Evolutionary conservation across 106 monocot genomes (phyloP).

Genomic region (Apostasia ramifera): DNA sequence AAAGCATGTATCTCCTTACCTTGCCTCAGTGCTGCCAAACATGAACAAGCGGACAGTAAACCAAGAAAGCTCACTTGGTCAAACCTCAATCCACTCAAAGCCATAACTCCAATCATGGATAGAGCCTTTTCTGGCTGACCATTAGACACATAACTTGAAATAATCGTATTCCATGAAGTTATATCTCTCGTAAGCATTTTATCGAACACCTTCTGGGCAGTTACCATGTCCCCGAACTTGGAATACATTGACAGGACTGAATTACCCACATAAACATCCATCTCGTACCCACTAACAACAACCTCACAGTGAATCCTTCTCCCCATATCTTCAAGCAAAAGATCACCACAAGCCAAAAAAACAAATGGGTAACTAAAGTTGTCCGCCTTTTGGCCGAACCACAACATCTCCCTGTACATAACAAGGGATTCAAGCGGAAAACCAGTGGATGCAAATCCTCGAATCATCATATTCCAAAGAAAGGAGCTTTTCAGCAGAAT

Average conservation of each 20-base stretch:
- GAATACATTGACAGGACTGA: conserved; percentile 36
- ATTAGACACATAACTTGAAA: conserved; percentile 33
- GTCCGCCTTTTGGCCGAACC: conserved; percentile 25
- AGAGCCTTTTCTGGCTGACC: conserved; percentile 17
- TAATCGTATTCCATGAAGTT: conserved; percentile 46
- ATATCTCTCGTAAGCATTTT: conserved; percentile 26
- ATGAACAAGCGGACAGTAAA: conserved; percentile 39
- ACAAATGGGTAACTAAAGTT: conserved; percentile 56
- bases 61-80: conserved; percentile 32
- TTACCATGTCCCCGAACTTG: conserved; percentile 29
- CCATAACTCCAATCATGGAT: conserved; percentile 9
- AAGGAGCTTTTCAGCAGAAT: conserved; percentile 28
- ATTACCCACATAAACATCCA: conserved; percentile 40
- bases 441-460: conserved; percentile 37
- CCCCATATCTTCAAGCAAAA: conserved; percentile 22
- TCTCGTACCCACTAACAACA: conserved; percentile 27
- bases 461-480: conserved; percentile 48
- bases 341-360: conserved; percentile 53
- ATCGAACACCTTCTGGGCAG: conserved; percentile 41
- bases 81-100: not conserved
- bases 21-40: conserved; percentile 27
- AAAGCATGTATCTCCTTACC: conserved; percentile 49
- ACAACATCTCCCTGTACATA: conserved; percentile 34
- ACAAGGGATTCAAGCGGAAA: conserved; percentile 15
- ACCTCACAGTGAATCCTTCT: conserved; percentile 30